Evolutionary conservation across 192 early-diverging fungal species (phyloP).

Genomic region (Martensiomyces pterosporus): DNA sequence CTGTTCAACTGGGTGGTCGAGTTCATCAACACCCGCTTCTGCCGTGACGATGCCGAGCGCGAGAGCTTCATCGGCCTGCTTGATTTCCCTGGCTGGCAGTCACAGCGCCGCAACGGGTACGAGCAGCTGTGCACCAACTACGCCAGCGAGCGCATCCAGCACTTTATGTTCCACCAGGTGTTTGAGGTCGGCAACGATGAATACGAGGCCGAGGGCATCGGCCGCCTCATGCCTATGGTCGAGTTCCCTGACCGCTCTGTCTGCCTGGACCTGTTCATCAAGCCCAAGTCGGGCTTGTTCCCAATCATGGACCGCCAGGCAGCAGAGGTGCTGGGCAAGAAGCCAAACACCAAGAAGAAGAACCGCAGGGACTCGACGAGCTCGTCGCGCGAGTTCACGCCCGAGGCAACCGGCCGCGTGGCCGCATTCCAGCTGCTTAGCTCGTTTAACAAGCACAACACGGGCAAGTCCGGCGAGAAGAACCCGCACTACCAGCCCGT

Average conservation of each 20-base stretch:
- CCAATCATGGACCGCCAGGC: constrained; percentile 67
- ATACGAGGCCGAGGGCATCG: constrained; percentile 73
- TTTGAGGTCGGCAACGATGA: constrained; percentile 63
- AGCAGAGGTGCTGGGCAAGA: constrained; percentile 26
- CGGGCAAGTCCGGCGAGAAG: constrained; percentile 28
- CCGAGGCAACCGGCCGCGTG: constrained; percentile 29
- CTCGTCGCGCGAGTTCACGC: constrained; percentile 31
- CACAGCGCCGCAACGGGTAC: constrained; percentile 70
- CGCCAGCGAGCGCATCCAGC: constrained; percentile 68
- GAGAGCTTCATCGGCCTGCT: constrained; percentile 60
- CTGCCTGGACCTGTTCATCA: constrained; percentile 68
- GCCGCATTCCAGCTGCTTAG: constrained; percentile 42
- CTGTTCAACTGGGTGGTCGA: constrained; percentile 91
- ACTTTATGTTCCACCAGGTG: constrained; percentile 44
- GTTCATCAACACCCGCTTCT: constrained; percentile 84
- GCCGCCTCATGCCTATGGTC: constrained; percentile 66
- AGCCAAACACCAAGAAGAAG: constrained; percentile 19
- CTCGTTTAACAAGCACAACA: constrained; percentile 34
- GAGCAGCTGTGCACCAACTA: constrained; percentile 71
- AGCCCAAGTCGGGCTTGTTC: constrained; percentile 67
- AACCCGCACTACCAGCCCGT: constrained; percentile 31
- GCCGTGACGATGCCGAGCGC: constrained; percentile 61
- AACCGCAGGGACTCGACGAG: constrained; percentile 23
- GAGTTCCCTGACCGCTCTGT: constrained; percentile 56
- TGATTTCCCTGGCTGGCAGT: constrained; percentile 76